phyloP scores from a whole-genome alignment of 352 stramenopile species.

The Blastocystis sp. region DNA sequence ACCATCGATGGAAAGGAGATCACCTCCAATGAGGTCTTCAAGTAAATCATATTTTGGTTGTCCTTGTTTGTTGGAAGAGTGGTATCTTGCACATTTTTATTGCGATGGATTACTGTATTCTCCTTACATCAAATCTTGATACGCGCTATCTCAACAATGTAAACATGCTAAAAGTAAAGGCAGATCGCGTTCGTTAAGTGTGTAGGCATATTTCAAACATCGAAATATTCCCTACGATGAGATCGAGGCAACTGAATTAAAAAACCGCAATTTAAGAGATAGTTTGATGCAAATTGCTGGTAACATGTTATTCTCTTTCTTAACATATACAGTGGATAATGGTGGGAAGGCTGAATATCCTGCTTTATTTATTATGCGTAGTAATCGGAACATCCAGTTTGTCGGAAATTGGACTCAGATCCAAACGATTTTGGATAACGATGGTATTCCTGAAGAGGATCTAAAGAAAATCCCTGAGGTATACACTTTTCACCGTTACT shows the following conservation, averaged over 20 bases:
- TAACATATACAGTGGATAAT: background rate
- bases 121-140: conserved; percentile 52
- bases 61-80: background rate
- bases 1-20: conserved; percentile 56
- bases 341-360: conserved; percentile 31
- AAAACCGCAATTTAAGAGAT: conserved; percentile 14
- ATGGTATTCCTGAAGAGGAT: background rate
- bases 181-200: background rate
- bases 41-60: conserved; percentile 14
- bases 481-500: conserved; percentile 7
- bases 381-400: conserved; percentile 59
- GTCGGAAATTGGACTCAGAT: conserved; percentile 43
- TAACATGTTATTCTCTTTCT: background rate
- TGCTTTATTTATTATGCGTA: conserved; percentile 47
- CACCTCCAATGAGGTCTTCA: conserved; percentile 54
- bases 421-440: conserved; percentile 5
- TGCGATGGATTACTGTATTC: conserved; percentile 47
- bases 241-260: background rate
- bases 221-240: conserved; percentile 37
- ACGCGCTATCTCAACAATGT: conserved; percentile 31
- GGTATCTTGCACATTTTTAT: background rate
- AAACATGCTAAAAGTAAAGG: conserved; percentile 23
- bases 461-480: conserved; percentile 23
- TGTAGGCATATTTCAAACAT: conserved; percentile 5
- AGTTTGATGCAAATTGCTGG: background rate